Conservation (phyloP, 257 asterid species). For the Solanum ossicruentum region DNA sequence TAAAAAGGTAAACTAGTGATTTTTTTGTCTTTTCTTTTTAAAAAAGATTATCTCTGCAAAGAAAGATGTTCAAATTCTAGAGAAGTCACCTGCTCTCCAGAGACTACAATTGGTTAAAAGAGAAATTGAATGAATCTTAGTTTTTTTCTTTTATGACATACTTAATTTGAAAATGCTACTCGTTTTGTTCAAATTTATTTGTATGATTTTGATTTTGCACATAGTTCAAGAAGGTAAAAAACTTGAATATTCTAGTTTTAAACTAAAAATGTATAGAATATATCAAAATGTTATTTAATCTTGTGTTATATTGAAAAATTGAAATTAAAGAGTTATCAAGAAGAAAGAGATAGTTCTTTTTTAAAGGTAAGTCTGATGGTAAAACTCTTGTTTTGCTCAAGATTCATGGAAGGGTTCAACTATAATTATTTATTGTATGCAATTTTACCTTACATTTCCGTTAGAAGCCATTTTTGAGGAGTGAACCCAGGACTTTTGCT, state of each 20-base stretch:
- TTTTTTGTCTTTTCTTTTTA: background rate
- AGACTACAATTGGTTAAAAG: background rate
- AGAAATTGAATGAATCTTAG: background rate
- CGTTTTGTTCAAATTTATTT: background rate
- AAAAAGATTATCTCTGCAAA: background rate
- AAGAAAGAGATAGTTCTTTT: background rate
- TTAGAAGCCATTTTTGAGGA: fast-evolving
- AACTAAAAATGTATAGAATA: too few relatives aligned
- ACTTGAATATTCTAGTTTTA: too few relatives aligned
- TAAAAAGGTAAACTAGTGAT: background rate
- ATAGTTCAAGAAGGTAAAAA: too few relatives aligned
- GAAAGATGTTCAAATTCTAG: background rate
- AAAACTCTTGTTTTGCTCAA: too few relatives aligned
- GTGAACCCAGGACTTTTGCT: too few relatives aligned
- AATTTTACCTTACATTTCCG: too few relatives aligned
- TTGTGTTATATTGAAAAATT: too few relatives aligned
- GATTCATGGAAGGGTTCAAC: fast-evolving
- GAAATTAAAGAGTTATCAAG: background rate
- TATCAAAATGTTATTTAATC: too few relatives aligned
- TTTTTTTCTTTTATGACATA: background rate
- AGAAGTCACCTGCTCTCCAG: background rate
- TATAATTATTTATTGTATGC: too few relatives aligned
- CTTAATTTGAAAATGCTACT: background rate
- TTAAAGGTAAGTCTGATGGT: too few relatives aligned
- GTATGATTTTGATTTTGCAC: background rate